phyloP scores from a whole-genome alignment of 1,284 basidiomycete genomes.

The Stygiomarasmius scandens region DNA sequence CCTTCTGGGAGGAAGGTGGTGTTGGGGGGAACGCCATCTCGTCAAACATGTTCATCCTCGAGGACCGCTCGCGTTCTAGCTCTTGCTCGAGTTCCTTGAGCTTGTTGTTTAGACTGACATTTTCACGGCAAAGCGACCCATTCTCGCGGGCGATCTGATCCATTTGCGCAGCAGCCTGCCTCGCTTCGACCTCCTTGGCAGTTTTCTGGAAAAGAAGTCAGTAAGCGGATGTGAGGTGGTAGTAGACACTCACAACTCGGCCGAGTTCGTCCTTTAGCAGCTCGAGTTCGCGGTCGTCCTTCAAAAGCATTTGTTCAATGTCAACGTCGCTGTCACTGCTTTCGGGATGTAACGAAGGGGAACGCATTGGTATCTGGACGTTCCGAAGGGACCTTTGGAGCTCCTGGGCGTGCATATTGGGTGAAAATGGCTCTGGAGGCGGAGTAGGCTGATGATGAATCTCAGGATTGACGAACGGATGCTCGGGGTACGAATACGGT shows the following conservation, averaged over 20 bases:
- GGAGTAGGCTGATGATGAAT: not conserved
- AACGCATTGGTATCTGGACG: no score
- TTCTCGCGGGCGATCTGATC: no score
- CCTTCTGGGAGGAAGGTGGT: not conserved
- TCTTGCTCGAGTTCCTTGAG: not conserved
- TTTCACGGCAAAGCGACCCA: no score
- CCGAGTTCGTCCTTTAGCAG: no score
- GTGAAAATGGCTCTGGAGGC: not conserved
- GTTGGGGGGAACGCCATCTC: not conserved
- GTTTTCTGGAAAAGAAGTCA: no score
- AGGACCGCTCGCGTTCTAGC: not conserved
- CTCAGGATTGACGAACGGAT: not conserved
- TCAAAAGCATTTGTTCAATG: not conserved
- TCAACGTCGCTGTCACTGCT: not conserved
- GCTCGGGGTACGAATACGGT: not conserved
- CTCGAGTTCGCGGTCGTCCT: not conserved
- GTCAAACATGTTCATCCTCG: not conserved
- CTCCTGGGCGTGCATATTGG: not conserved
- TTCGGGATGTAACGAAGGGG: not conserved
- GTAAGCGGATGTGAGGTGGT: no score
- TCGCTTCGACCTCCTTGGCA: no score
- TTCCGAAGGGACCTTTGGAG: no score
- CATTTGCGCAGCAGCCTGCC: no score
- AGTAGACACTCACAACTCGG: no score
- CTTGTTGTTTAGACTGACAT: no score